A percentile compares a stretch with the other conserved stretches of the same genome.
These are phyloP conservation scores for Cadophora gregata DNA, from an alignment of 2,329 filamentous ascomycete species.

Conservation along the genomic window DNA sequence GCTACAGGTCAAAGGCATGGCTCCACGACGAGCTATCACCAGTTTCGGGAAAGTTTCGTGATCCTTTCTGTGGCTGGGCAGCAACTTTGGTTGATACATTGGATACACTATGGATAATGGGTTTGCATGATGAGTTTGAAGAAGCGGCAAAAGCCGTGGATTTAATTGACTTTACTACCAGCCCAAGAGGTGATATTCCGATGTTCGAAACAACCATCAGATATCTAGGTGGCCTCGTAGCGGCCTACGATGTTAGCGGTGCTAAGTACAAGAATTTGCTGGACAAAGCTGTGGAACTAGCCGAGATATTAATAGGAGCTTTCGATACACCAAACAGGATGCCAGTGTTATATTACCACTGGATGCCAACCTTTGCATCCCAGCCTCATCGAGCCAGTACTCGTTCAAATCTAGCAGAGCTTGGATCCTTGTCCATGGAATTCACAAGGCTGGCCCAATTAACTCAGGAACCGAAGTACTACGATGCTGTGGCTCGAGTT, in stretches of 20 bases:
- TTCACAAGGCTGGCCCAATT: conserved; percentile 89
- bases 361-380: conserved; percentile 69
- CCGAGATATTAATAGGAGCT: conserved; percentile 72
- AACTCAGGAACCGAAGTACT: conserved; percentile 82
- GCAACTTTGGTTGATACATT: conserved; percentile 84
- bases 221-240: conserved; percentile 84
- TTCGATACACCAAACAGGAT: conserved; percentile 93
- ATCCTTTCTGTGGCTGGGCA: conserved; percentile 92
- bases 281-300: conserved; percentile 74
- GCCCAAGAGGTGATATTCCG: conserved; percentile 72
- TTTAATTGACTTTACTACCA: conserved; percentile 83
- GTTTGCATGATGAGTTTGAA: conserved; percentile 77
- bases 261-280: conserved; percentile 70
- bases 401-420: conserved; percentile 58
- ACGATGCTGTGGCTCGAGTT: conserved; percentile 86
- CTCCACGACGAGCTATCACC: conserved; percentile 86
- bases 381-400: conserved; percentile 67
- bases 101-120: conserved; percentile 90
- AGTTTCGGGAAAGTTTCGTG: conserved; percentile 67
- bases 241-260: conserved; percentile 85
- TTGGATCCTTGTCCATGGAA: conserved; percentile 80
- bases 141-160: conserved; percentile 73
- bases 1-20: conserved; percentile 82
- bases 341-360: conserved; percentile 82
- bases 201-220: conserved; percentile 92